Evolutionary conservation across 306 rosid species (phyloP), one percentile per base, ranked within the genome.

Genomic region (Carpinus viminea): DNA sequence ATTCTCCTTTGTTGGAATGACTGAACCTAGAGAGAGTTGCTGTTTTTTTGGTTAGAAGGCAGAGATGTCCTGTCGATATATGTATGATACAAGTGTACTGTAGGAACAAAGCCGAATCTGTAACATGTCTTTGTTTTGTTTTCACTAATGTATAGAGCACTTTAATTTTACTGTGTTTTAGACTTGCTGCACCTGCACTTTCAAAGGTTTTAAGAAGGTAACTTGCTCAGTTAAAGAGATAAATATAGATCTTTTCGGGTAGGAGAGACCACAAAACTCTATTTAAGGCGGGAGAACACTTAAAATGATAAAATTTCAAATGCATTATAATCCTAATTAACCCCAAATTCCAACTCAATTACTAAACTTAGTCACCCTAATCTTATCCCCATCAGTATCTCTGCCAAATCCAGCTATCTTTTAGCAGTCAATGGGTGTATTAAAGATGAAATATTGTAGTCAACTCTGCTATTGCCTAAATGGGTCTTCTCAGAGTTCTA

Each of bases 1-100:
- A 75, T 90, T 77, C 94, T 93, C 74, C 87, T 95, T 15, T 93
- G 93, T 34, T 90, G 96, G 97, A 84, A 93, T 18, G 99, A 93
- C 24, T 93, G 8, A 64, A 80, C 17, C 72, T 68, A 17, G 18
- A 18, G 70, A 80, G 45, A 57, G 50, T 20, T 80, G 68, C 64
- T 65, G 10, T 36, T 34, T 65, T 81, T 76, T 64, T 54, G 70
- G 78, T 76, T 84, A 73, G 26, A 74, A 34, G 56, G 56, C 6
- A 4, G 50, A 57, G 46, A 69, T 76, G 66, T 28, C 72, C 68
- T 74, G 54, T 57, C 51, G 38, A 75, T 81, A 36, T 85, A 81
- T 88, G 46, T 85, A 81, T 88, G 81, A 62, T 74, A 60, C 74
- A 72, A 61, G 74, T 48, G 74, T 66, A 77, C 71, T 20, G 69